Percentiles rank a stretch among this genome's conserved stretches.
Conservation (phyloP, 257 asterid genomes). For the Jaltomata sinuosa region DNA sequence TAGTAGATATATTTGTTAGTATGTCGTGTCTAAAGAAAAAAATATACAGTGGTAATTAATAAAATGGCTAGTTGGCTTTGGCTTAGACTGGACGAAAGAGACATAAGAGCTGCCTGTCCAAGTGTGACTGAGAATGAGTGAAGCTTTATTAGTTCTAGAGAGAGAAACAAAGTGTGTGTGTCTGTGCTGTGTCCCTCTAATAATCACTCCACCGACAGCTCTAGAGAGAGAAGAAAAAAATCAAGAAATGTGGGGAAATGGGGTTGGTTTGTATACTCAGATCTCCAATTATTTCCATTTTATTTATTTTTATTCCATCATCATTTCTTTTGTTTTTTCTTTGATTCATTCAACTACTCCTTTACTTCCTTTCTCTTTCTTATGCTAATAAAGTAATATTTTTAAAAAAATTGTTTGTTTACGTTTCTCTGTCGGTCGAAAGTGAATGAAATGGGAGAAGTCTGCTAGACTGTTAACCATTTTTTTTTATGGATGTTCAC, state of each 20-base stretch:
- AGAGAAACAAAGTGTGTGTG: neutral
- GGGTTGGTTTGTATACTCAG: neutral
- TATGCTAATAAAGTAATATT: too few species aligned
- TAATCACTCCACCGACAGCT: slow-evolving; percentile 6
- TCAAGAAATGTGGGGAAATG: too few species aligned
- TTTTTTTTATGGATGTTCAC: too few species aligned
- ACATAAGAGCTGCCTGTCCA: slow-evolving; percentile 26
- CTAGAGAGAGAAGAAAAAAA: neutral
- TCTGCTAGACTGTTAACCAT: too few species aligned
- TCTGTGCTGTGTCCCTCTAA: neutral
- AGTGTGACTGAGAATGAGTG: slow-evolving; percentile 8
- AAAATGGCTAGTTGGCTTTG: neutral
- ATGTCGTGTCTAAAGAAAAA: neutral
- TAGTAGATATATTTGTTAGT: neutral
- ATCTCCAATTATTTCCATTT: neutral
- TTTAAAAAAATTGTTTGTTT: too few species aligned
- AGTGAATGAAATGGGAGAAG: too few species aligned
- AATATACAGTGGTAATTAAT: neutral
- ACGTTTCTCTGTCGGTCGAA: too few species aligned
- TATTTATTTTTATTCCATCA: neutral
- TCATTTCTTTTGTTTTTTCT: neutral
- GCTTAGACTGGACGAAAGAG: slow-evolving; percentile 47
- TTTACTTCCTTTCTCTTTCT: too few species aligned
- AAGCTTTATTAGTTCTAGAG: slow-evolving; percentile 16
- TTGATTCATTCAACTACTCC: neutral